These are phyloP conservation scores for Draba incana DNA, from an alignment of 345 rosid species.

Conservation along the genomic window DNA sequence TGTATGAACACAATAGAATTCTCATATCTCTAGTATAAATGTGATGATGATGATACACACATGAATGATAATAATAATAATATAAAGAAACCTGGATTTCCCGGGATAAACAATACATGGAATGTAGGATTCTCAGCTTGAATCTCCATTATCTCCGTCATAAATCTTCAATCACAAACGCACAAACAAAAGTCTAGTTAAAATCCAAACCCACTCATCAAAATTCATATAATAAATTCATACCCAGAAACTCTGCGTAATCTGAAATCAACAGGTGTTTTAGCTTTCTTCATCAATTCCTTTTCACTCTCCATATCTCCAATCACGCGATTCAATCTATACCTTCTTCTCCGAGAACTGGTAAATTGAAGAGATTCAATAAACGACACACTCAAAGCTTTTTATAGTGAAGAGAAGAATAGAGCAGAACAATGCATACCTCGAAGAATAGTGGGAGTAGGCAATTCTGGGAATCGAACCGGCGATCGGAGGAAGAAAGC, in stretches of 20 bases:
- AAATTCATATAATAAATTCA: neutral
- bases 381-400: no score
- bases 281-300: conserved; percentile 36
- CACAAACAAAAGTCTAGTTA: conserved; percentile 8
- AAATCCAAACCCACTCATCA: neutral
- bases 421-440: neutral
- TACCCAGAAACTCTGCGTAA: conserved; percentile 74
- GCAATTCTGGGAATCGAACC: conserved; percentile 11
- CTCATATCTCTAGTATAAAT: neutral
- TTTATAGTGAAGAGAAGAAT: no score
- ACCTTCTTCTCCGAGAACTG: conserved; percentile 36
- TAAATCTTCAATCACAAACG: conserved; percentile 45
- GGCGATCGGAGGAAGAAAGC: conserved; percentile 27
- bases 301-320: conserved; percentile 51
- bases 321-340: conserved; percentile 15
- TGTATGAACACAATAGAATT: neutral
- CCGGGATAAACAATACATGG: conserved; percentile 75
- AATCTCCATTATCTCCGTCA: conserved; percentile 75
- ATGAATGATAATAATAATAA: neutral
- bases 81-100: conserved; percentile 67
- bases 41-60: no score
- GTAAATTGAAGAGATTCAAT: neutral
- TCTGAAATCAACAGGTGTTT: conserved; percentile 49
- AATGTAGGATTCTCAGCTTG: conserved; percentile 60
- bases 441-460: conserved; percentile 15